Evolutionary conservation across 2,329 filamentous ascomycete species (phyloP).

Genomic region (Exophiala spinifera): DNA sequence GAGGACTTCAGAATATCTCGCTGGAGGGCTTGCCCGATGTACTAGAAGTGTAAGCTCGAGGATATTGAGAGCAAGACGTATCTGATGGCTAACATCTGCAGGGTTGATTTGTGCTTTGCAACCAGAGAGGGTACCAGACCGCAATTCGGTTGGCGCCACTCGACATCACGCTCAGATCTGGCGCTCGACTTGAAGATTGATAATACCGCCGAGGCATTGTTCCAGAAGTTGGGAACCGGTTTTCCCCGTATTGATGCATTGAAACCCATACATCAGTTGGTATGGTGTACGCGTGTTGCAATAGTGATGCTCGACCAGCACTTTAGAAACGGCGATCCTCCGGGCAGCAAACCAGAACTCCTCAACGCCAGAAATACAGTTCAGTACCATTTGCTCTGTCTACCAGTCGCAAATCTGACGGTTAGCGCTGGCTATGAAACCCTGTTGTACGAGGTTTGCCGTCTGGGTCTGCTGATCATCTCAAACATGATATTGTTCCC

Average conservation of each 20-base stretch:
- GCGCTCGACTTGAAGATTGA: not conserved
- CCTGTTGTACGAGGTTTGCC: constrained; percentile 1
- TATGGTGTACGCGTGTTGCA: not conserved
- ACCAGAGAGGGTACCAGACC: not conserved
- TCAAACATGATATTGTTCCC: constrained; percentile 9
- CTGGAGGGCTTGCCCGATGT: constrained; percentile 2
- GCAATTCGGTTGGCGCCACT: not conserved
- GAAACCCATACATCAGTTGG: not conserved
- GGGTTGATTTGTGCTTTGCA: constrained; percentile 5
- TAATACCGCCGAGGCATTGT: not conserved
- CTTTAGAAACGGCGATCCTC: not conserved
- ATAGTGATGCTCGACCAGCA: constrained; percentile 7
- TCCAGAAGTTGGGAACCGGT: not conserved
- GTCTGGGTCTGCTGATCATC: constrained; percentile 5
- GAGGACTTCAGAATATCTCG: constrained; percentile 1
- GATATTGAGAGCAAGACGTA: too few species aligned
- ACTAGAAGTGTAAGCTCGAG: constrained; percentile 1
- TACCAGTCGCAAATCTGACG: not conserved
- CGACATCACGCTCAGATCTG: not conserved
- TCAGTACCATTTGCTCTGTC: constrained; percentile 1
- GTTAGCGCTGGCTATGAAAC: not conserved
- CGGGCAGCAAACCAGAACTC: not conserved
- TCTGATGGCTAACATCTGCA: not conserved
- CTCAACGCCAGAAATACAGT: constrained; percentile 1
- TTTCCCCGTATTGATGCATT: not conserved